Conservation (phyloP, 768 basidiomycete genomes). For the Leucosporidium yakuticum region DNA sequence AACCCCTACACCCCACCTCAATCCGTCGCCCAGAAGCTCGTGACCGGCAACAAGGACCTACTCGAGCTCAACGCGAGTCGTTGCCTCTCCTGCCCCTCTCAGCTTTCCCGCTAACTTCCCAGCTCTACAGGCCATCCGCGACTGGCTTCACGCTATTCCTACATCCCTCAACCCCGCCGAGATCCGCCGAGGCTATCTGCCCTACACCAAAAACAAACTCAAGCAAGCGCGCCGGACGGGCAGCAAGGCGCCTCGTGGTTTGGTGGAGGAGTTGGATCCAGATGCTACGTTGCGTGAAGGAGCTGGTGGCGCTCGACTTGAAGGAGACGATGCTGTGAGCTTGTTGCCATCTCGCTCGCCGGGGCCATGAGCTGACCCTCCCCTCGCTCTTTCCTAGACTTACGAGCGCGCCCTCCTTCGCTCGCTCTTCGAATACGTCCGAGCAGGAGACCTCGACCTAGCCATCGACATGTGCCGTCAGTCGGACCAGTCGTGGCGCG, state of each 20-base stretch:
- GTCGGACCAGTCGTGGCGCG: conserved; percentile 85
- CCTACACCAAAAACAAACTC: conserved; percentile 63
- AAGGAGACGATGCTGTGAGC: conserved; percentile 71
- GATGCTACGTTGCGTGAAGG: conserved; percentile 57
- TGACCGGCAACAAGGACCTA: conserved; percentile 62
- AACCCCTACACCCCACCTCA: conserved; percentile 80
- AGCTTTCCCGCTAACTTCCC: neutral
- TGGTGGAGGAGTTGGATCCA: conserved; percentile 70
- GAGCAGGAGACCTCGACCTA: conserved; percentile 76
- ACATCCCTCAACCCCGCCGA: conserved; percentile 60
- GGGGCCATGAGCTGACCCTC: neutral
- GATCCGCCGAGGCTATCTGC: conserved; percentile 68
- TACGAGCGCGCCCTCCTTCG: conserved; percentile 74
- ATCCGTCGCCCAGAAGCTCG: conserved; percentile 65
- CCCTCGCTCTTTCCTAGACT: conserved; percentile 49
- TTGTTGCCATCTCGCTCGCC: neutral
- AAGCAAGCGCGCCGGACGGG: conserved; percentile 60
- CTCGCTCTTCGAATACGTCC: conserved; percentile 70
- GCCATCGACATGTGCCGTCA: conserved; percentile 74
- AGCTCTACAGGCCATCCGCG: conserved; percentile 51
- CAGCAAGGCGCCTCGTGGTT: conserved; percentile 43
- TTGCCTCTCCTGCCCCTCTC: conserved; percentile 3
- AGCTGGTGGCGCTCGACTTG: conserved; percentile 55
- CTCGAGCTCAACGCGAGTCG: conserved; percentile 60
- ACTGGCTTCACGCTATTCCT: conserved; percentile 65